A percentile compares a stretch with the other conserved stretches of the same genome.
These are phyloP conservation scores for Lunasporangiospora selenospora DNA, from an alignment of 192 early-diverging fungal genomes.

Conservation along the genomic window DNA sequence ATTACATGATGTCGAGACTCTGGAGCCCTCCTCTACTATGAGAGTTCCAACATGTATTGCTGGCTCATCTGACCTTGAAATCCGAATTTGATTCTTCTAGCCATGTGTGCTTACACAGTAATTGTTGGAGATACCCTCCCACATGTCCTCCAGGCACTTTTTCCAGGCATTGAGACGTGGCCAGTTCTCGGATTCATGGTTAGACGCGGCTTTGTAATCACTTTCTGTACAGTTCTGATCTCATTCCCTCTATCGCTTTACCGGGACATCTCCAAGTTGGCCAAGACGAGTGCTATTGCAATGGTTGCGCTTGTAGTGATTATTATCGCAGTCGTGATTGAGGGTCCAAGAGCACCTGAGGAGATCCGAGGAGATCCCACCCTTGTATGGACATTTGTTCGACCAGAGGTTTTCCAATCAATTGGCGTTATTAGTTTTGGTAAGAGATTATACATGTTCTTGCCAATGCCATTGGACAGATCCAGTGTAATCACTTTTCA, in stretches of 20 bases:
- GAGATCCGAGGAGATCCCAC: constrained; percentile 56
- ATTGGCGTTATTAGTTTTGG: constrained; percentile 94
- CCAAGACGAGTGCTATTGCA: constrained; percentile 88
- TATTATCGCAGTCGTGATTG: constrained; percentile 71
- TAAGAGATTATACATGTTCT: constrained; percentile 9
- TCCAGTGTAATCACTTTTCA: background rate
- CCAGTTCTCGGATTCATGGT: constrained; percentile 68
- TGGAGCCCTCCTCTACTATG: too few relatives aligned
- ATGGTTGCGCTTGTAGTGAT: constrained; percentile 84
- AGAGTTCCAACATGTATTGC: too few relatives aligned
- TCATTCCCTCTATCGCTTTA: constrained; percentile 89
- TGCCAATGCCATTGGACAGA: too few relatives aligned
- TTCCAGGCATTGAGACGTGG: constrained; percentile 61
- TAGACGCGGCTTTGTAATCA: constrained; percentile 76
- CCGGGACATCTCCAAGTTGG: constrained; percentile 86
- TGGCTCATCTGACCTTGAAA: background rate
- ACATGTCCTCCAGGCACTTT: constrained; percentile 75
- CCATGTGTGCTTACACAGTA: constrained; percentile 73
- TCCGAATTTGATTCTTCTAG: constrained; percentile 19
- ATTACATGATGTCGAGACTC: too few relatives aligned
- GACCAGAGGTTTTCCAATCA: constrained; percentile 72
- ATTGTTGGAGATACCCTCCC: constrained; percentile 92
- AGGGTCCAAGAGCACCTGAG: constrained; percentile 66
- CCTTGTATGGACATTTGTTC: constrained; percentile 47
- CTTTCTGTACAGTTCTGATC: constrained; percentile 75